Conservation (phyloP, 1,139 yeast genomes). For the Suhomyces ambrosiae region DNA sequence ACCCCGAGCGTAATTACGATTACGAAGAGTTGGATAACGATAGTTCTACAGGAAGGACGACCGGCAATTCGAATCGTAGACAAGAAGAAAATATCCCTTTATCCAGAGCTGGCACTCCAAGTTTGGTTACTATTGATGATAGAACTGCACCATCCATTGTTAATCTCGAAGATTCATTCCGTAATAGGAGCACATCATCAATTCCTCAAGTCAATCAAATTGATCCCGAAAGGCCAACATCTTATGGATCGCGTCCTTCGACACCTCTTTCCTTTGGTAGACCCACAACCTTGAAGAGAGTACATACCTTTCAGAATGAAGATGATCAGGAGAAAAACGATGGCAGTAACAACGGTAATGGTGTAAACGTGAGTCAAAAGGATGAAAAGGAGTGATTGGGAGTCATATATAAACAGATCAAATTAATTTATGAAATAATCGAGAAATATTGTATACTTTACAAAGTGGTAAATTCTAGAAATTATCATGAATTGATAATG, state of each 20-base stretch:
- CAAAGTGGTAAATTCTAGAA: no score
- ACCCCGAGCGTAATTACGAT: conserved; percentile 11
- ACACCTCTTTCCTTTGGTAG: conserved; percentile 10
- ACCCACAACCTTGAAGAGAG: conserved; percentile 8
- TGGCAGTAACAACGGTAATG: conserved; percentile 26
- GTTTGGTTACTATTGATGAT: conserved; percentile 19
- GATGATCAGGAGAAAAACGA: conserved; percentile 15
- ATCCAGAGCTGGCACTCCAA: conserved; percentile 12
- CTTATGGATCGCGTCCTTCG: conserved; percentile 4
- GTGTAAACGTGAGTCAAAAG: conserved; percentile 19
- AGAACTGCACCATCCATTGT: conserved; percentile 20
- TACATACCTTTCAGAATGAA: conserved; percentile 11
- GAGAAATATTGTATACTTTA: no score
- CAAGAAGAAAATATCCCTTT: conserved; percentile 8
- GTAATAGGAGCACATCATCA: conserved; percentile 5
- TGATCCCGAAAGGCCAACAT: conserved; percentile 4
- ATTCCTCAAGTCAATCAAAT: conserved; percentile 1
- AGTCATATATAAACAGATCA: no score
- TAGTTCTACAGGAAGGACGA: conserved; percentile 2
- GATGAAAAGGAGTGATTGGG: conserved; percentile 19
- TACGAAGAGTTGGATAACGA: conserved; percentile 3
- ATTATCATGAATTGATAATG: no score
- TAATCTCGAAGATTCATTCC: conserved; percentile 16
- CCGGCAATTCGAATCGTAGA: conserved; percentile 5
- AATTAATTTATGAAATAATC: no score